Percentiles rank a stretch among this genome's conserved stretches.
Evolutionary conservation across 441 rosid genomes (phyloP).

Genomic region (Rhodomyrtus psidioides): DNA sequence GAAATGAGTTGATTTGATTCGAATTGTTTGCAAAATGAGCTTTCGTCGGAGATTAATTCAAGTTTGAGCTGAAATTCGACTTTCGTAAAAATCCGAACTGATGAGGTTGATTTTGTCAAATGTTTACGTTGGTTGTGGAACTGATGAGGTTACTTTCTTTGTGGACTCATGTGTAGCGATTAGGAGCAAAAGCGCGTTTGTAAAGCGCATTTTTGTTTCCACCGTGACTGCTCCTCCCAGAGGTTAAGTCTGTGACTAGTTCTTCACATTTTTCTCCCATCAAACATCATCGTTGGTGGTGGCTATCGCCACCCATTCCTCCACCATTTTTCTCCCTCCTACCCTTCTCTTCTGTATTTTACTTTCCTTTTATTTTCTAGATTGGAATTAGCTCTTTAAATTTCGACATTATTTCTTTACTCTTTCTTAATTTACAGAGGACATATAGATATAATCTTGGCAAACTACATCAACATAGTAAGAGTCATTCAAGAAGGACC

Average conservation of each 20-base stretch:
- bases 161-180: neutral
- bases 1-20: neutral
- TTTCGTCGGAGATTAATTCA: neutral
- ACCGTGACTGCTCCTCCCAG: neutral
- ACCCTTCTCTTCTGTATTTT: neutral
- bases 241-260: neutral
- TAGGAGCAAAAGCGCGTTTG: neutral
- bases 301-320: neutral
- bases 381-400: neutral
- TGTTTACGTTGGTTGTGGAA: neutral
- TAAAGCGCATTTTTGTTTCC: neutral
- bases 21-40: neutral
- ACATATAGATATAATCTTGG: too few species aligned
- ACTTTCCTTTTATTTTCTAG: neutral
- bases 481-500: neutral
- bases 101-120: neutral
- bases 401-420: neutral
- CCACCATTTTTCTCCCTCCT: neutral
- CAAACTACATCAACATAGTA: neutral
- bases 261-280: neutral
- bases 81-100: neutral
- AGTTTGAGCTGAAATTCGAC: neutral
- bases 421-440: too few species aligned
- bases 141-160: neutral
- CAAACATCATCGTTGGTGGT: neutral